Conservation (phyloP, 2,329 filamentous ascomycete species). For the Epichloe festucae region DNA sequence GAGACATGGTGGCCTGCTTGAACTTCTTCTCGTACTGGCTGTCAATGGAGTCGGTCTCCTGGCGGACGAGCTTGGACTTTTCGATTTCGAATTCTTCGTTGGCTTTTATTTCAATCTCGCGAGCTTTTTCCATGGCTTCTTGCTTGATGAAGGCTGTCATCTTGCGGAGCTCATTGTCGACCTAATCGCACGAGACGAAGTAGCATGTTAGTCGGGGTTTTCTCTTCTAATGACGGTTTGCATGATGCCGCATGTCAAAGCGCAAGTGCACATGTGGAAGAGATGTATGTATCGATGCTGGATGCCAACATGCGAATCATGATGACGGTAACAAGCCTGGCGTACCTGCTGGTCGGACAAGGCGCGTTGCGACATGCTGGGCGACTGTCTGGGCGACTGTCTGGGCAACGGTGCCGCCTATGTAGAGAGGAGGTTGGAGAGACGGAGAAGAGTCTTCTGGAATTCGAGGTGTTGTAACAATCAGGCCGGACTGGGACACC, state of each 20-base stretch:
- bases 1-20: constrained; percentile 95
- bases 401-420: constrained; percentile 1
- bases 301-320: constrained; percentile 8
- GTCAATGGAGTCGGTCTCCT: constrained; percentile 91
- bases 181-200: constrained; percentile 38
- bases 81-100: constrained; percentile 99
- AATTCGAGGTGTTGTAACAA: neutral
- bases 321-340: constrained; percentile 5
- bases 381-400: constrained; percentile 27
- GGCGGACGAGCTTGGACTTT: constrained; percentile 94
- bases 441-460: constrained; percentile 1
- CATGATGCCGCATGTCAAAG: too few relatives aligned
- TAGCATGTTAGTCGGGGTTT: neutral
- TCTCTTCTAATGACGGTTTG: neutral
- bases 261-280: too few relatives aligned
- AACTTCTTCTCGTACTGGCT: constrained; percentile 94
- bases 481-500: neutral
- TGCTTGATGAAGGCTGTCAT: constrained; percentile 99
- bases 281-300: constrained; percentile 8
- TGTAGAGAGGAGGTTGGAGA: constrained; percentile 13
- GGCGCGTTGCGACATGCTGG: constrained; percentile 87
- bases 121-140: constrained; percentile 92
- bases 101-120: constrained; percentile 95
- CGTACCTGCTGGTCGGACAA: constrained; percentile 94
- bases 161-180: constrained; percentile 96